Evolutionary conservation across 1,284 basidiomycete genomes (phyloP), one percentile per base, ranked within the genome.

Genomic region (Tilletia horrida): DNA sequence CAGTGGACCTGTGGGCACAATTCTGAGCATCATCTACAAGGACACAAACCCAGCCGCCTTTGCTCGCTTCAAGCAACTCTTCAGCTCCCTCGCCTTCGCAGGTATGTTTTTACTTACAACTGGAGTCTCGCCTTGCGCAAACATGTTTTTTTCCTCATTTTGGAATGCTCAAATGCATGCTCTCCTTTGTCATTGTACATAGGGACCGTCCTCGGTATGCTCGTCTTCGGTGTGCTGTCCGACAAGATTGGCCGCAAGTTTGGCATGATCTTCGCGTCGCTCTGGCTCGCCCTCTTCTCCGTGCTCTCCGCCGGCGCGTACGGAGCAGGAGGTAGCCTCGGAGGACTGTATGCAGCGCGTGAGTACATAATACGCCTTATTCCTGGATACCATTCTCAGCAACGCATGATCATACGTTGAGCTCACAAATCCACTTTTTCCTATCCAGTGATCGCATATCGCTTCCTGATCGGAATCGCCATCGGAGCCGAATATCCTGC

Each of bases 401-500:
- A 8, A 18, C 18, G 18, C 43, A 9, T 8, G 43, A 9, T 44
- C 43, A 44, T 9, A 55, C 18, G n/a, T 29, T 21, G 14, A 6
- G n/a, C 52, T 29, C n/a, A 27, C 27, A 8, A 18, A 6, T 31
- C 16, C 29, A 7, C 8, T 21, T 52, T 52, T 35, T 2, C 55
- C 14, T 7, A 7, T 31, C 13, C 55, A 59, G 55, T 65, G 11
- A 57, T 65, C 63, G 90, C 89, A 4, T 93, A 90, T 83, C 89
- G 81, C 23, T 82, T 82, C 70, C 73, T 82, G 50, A 71, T 72
- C 6, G 81, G 81, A 3, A 79, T 82, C 52, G 79, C 71, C 18
- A 81, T 92, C 9, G 93, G 92, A 29, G 92, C 92, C 13, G 91
- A 94, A 81, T 95, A 96, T 73, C 93, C 92, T 6, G 90, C 89